Base-by-base conservation (phyloP, 1,284 basidiomycete species). In the Trichosporon sp. region DNA sequence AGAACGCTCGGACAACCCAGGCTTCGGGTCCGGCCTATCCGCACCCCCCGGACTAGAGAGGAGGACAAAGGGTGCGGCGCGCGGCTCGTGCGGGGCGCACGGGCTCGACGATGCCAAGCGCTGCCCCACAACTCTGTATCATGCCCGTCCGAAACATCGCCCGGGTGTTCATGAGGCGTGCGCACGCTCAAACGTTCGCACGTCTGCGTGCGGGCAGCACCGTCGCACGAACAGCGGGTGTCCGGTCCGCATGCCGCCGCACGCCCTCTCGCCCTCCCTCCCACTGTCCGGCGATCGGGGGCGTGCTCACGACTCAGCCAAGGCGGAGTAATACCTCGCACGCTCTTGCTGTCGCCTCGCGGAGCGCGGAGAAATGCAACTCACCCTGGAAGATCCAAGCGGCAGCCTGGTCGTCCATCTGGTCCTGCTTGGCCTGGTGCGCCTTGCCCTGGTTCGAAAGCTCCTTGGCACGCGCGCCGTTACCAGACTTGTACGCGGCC, bases 331-430 rank as follows among this genome's bases (percentile, higher is more conserved):
- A 35, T n/a, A 19, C 65, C 16, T 64, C 19, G 51, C 51, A 21
- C 19, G 16, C 38, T 40, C 38, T 40, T 10, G 38, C 38, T 40
- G 35, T 10, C 35, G 35, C 35, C 35, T 10, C 35, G 8, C 35
- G 35, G 35, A 12, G 40, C 40, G 40, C 43, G 43, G 43, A 46
- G 43, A 46, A 54, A 54, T 54, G 19, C 51, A 78, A 78, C 81
- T 73, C 76, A 94, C 93, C 89, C 71, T 85, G 84, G 81, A 91
- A 98, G 76, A 98, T 97, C 92, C 93, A 96, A 68, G 91, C 89
- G 70, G 90, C 90, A 0, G 96, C 97, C 83, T 97, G 85, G 73
- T 88, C 87, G 82, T 99, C 96, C 75, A 96, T 84, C 65, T 88
- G 83, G 75, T 93, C 90, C 91, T 95, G 95, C 78, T 89, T 88